Evolutionary conservation across 1,284 basidiomycete species (phyloP), one percentile per base, ranked within the genome.

Genomic region (Vanrija humicola): DNA sequence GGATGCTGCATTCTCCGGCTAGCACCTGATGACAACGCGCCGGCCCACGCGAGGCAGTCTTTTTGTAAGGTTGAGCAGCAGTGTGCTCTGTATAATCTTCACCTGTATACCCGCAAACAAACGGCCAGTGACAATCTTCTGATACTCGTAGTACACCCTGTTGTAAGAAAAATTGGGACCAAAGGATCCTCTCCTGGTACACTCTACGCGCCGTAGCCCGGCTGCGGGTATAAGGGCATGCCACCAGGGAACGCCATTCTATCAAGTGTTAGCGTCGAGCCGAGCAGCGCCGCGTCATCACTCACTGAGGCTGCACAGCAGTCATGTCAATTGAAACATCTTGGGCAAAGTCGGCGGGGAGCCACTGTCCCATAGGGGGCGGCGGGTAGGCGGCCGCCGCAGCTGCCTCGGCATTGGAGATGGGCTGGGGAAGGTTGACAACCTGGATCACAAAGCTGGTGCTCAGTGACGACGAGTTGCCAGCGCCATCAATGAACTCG

Each of bases 401-500:
- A 42, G 40, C n/a, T 8, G 40, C 40, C 34, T 34, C 34, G 12
- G 34, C 25, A 26, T n/a, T 46, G 38, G 10, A 50, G 26, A 55
- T 48, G 12, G 45, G 23, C 29, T 44, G 49, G 23, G 54, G 52
- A 52, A 59, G 43, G 38, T 34, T 49, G 18, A 69, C 64, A 18
- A 64, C 68, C 46, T 71, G 66, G 23, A 72, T 45, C 40, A 50
- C 62, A 45, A 71, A 74, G 12, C 56, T 61, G 5, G 64, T 70
- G 12, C 67, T 65, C 12, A 70, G 54, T 1, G 61, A 54, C 16
- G 59, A 54, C 6, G 54, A 57, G 42, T 63, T 64, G 9, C 67
- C 64, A 15, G 64, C 61, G 0, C 64, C 66, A 47, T 74, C 72
- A 50, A 66, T 59, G 45, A 74, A 74, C 50, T 67, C 65, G 12